Conservation (phyloP, 2,329 filamentous ascomycete genomes). For the Epichloe sylvatica region DNA sequence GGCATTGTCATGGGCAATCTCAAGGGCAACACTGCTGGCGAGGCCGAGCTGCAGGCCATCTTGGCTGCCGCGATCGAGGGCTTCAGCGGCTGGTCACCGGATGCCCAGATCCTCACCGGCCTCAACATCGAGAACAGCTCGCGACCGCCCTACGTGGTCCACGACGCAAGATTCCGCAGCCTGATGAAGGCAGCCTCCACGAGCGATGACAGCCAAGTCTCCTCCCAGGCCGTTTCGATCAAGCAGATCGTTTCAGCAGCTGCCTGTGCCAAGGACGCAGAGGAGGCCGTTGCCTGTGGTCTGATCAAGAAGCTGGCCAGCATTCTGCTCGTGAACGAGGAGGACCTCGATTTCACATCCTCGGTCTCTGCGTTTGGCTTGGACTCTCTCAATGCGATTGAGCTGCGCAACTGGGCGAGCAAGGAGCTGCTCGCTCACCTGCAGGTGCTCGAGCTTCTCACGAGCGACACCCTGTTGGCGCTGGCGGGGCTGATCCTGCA, state of each 20-base stretch:
- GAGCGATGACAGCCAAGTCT: background rate
- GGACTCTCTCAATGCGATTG: conserved; percentile 35
- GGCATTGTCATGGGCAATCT: conserved; percentile 29
- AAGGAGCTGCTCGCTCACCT: conserved; percentile 28
- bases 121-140: conserved; percentile 31
- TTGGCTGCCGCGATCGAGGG: conserved; percentile 35
- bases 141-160: conserved; percentile 35
- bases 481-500: conserved; percentile 13
- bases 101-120: conserved; percentile 38
- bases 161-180: conserved; percentile 4
- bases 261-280: background rate
- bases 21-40: conserved; percentile 35
- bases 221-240: conserved; percentile 9
- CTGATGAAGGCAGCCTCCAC: background rate
- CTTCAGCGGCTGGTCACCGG: conserved; percentile 18
- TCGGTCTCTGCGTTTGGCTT: conserved; percentile 19
- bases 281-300: conserved; percentile 12
- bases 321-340: conserved; percentile 13
- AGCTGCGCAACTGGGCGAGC: conserved; percentile 36
- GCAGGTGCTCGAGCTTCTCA: conserved; percentile 41
- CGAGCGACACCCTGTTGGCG: conserved; percentile 27
- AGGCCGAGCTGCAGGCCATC: conserved; percentile 40
- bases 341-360: conserved; percentile 6
- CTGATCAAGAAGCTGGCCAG: conserved; percentile 22
- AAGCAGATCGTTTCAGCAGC: conserved; percentile 1